Percentiles rank a stretch among this genome's conserved stretches.
phyloP scores from a whole-genome alignment of 108 stramenopile genomes.

The Nannochloropsis gaditana region DNA sequence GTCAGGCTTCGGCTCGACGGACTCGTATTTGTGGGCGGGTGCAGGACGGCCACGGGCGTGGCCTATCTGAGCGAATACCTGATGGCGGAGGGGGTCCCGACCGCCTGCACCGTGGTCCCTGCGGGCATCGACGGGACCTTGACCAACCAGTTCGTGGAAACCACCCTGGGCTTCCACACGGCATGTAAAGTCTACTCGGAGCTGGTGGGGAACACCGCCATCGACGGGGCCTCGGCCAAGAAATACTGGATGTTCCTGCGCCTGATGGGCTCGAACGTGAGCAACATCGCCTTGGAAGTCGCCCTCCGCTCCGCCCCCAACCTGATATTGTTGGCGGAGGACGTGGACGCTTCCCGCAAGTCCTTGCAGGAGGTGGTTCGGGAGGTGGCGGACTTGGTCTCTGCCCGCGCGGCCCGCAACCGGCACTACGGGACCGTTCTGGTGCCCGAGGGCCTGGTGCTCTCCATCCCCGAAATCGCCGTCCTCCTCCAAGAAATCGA shows the following conservation, averaged over 20 bases:
- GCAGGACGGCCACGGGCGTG: slow-evolving; percentile 47
- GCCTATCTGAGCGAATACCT: slow-evolving; percentile 52
- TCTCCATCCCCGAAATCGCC: slow-evolving; percentile 48
- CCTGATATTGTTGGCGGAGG: slow-evolving; percentile 50
- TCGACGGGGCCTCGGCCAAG: slow-evolving; percentile 50
- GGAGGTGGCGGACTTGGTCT: slow-evolving; percentile 48
- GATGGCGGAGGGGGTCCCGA: slow-evolving; percentile 33
- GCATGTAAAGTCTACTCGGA: slow-evolving; percentile 40
- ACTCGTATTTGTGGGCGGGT: slow-evolving; percentile 46
- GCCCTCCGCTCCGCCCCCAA: slow-evolving; percentile 53
- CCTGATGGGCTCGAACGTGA: slow-evolving; percentile 51
- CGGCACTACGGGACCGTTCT: slow-evolving; percentile 48
- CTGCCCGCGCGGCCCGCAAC: slow-evolving; percentile 38
- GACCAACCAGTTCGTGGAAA: slow-evolving; percentile 54
- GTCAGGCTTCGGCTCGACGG: slow-evolving; percentile 42
- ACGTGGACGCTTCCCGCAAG: slow-evolving; percentile 45
- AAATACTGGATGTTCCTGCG: slow-evolving; percentile 58
- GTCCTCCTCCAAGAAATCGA: slow-evolving; percentile 46
- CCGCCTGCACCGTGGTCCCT: slow-evolving; percentile 44
- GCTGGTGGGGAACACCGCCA: slow-evolving; percentile 53
- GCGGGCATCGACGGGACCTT: slow-evolving; percentile 49
- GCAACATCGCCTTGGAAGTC: slow-evolving; percentile 50
- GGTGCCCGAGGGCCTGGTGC: slow-evolving; percentile 45
- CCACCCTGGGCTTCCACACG: slow-evolving; percentile 51
- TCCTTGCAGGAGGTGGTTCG: slow-evolving; percentile 45